Evolutionary conservation across 345 rosid genomes (phyloP).

Genomic region (Syzygium jambos): DNA sequence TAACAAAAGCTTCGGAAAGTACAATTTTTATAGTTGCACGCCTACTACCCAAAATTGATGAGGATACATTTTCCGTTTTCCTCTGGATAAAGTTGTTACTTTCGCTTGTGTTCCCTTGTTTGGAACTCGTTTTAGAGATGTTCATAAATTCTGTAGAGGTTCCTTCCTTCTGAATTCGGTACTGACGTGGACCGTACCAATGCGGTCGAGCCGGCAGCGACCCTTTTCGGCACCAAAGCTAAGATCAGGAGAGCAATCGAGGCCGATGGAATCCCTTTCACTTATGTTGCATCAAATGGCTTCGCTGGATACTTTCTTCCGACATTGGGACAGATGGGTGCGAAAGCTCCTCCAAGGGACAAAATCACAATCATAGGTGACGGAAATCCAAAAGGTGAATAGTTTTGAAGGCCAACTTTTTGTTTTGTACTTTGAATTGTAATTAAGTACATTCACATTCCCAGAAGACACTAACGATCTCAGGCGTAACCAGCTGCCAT

Average conservation of each 20-base stretch:
- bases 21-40: not conserved
- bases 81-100: not conserved
- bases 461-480: not conserved
- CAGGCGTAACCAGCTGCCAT: not conserved
- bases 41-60: not conserved
- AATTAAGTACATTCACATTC: not conserved
- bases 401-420: not conserved
- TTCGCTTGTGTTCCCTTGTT: not conserved
- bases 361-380: constrained; percentile 12
- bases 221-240: not conserved
- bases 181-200: constrained; percentile 6
- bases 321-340: constrained; percentile 7
- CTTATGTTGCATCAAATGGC: constrained; percentile 10
- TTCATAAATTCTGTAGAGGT: constrained; percentile 9
- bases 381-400: constrained; percentile 18
- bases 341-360: constrained; percentile 12
- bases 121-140: not conserved
- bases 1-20: not conserved
- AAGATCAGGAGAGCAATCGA: constrained; percentile 13
- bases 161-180: constrained; percentile 32
- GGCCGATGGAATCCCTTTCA: constrained; percentile 27
- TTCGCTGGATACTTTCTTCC: constrained; percentile 13
- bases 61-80: not conserved
- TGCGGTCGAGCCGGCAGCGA: constrained; percentile 16
- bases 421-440: not conserved